Base-by-base conservation (phyloP, 257 asterid genomes). In the Orobanche coerulescens region DNA sequence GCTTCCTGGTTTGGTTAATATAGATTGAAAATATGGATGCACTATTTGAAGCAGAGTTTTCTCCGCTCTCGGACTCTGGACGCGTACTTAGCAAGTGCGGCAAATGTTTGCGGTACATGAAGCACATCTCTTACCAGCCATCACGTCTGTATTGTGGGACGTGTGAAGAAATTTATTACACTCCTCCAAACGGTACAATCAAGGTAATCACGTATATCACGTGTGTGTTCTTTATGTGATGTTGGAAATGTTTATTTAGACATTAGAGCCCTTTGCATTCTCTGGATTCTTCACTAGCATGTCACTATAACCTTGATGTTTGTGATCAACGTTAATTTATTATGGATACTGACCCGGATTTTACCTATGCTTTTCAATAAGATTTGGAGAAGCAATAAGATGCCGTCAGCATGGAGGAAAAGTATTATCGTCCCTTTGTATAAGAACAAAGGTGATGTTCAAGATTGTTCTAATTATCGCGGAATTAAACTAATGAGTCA, bases 11-110 rank as follows among this genome's bases (percentile, higher is more conserved):
- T 66, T 67, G 68, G 39, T 47, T 66, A 43, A 49, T 80, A 71
- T 73, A 90, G 97, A 86, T 90, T 66, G 95, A 86, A 57, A 78
- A 84, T 76, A 90, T 90, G 97, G 97, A 90, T 67, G 94, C 95
- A 26, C 70, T 90, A 63, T 90, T 90, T 76, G 97, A 90, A 84
- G 95, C 97, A 64, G 95, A 86, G 58, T 90, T 90, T 75, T 90
- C 97, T 61, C 95, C 92, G 46, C 82, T 90, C 39, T 86, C 97
- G 1, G 94, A 84, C 59, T 77, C 95, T 28, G 97, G 95, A 34
- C 95, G 95, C 19, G 64, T 73, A 63, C 84, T 90, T 57, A 90
- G 97, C 77, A 90, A 84, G 79, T 90, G 97, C 66, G 97, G 97
- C 20, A 90, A 90, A 74, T 90, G 97, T 78, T 78, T 81, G 78